Percentiles rank a stretch among this genome's conserved stretches.
Evolutionary conservation across 805 yeast genomes (phyloP).

Genomic region (Monosporozyma servazzii): DNA sequence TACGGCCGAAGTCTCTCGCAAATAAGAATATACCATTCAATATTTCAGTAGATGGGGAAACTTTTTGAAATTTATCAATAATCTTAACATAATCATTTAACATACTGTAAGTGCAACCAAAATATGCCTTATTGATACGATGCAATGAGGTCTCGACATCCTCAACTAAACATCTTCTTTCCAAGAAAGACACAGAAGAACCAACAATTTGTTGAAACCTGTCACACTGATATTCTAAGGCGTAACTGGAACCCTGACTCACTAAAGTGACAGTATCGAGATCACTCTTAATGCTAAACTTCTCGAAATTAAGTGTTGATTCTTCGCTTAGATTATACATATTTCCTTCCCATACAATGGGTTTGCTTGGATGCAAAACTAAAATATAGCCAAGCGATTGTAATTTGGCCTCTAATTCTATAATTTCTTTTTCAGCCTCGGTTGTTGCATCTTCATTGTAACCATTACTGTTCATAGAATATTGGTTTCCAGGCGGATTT

Average conservation of each 20-base stretch:
- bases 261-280: constrained; percentile 17
- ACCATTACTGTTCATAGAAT: not conserved
- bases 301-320: constrained; percentile 9
- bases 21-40: constrained; percentile 67
- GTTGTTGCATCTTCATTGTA: constrained; percentile 15
- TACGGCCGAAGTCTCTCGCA: constrained; percentile 73
- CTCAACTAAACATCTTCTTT: constrained; percentile 60
- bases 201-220: constrained; percentile 50
- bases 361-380: constrained; percentile 70
- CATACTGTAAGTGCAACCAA: constrained; percentile 55
- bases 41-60: constrained; percentile 62
- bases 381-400: constrained; percentile 50
- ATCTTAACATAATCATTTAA: constrained; percentile 50
- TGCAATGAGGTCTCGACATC: constrained; percentile 65
- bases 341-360: constrained; percentile 85
- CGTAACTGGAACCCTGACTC: constrained; percentile 52
- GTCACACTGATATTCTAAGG: constrained; percentile 47
- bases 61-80: constrained; percentile 45
- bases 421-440: constrained; percentile 21
- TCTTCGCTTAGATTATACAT: constrained; percentile 44
- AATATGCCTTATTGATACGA: constrained; percentile 55
- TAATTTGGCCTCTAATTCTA: constrained; percentile 21
- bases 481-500: not conserved
- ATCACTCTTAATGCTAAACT: constrained; percentile 15
- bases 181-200: constrained; percentile 46